Base-by-base conservation (phyloP, 306 rosid genomes). In the Pueraria montana region DNA sequence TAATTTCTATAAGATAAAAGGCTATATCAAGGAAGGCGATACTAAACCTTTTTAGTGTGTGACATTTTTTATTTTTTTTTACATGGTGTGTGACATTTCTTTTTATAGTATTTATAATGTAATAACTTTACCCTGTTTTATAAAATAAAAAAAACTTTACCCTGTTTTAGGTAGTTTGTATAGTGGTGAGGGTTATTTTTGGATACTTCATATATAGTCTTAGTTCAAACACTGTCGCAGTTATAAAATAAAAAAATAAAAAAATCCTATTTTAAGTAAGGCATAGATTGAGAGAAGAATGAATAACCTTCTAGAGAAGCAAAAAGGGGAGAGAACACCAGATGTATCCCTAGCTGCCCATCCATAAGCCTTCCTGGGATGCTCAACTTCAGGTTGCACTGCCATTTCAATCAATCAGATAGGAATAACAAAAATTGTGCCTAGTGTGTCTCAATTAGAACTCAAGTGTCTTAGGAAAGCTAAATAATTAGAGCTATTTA, bases 311-410 rank as follows among this genome's bases (percentile, higher is more conserved):
- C 48, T 65, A 9, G 72, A 65, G 48, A 65, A 65, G 3, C 3
- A 17, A 65, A 65, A 65, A 16, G 72, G 72, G 11, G 48, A 34
- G 26, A 65, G 72, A 65, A 65, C 45, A 63, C 72, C 72, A 36
- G 50, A 67, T 4, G 27, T 4, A 27, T 72, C 77, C 27, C 77
- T 72, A 2, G 77, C 77, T 14, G 26, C 62, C 77, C 77, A 72
- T 26, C 77, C 45, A 4, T 14, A 27, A 0, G 62, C 45, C 77
- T 72, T 72, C 43, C 24, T 46, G 0, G 62, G 26, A 72, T 72
- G 77, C 26, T 72, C 77, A 48, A 8, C 4, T 49, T 49, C 77
- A 72, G 20, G 5, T 30, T 63, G 11, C 43, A 66, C 26, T 66
- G 72, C 72, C 72, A 66, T 66, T 17, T 34, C 26, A 32, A 34